Base-by-base conservation (phyloP, 2,329 filamentous ascomycete species). In the Nemania sp. region DNA sequence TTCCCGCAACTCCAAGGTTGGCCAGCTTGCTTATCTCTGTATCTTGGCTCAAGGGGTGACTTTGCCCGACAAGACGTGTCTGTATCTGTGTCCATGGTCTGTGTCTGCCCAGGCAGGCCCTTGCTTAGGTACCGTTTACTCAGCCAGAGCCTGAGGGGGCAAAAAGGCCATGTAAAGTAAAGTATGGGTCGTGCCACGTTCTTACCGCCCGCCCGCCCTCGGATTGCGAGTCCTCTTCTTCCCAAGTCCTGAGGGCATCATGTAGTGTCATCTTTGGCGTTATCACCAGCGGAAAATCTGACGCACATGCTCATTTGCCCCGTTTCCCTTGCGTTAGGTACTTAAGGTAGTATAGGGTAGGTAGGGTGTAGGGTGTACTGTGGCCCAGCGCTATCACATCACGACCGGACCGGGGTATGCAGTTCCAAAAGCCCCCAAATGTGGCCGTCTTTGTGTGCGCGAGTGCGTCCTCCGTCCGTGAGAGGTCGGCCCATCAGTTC, bases 151-250 rank as follows among this genome's bases (percentile, higher is more conserved):
- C 12, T 18, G 7, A 13, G 5, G 39, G 40, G 40, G n/a, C 34
- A 32, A 52, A 42, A 34, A 34, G 50, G 48, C 35, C 35, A 32
- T 20, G 47, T 6, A 15, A n/a, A n/a, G n/a, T n/a, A n/a, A n/a
- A 52, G 54, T 42, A 57, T 42, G 54, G 45, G 49, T 63, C 29
- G 57, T 63, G 60, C 60, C 52, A 63, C 60, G 60, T 59, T 48
- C 56, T 53, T 42, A n/a, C n/a, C n/a, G n/a, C n/a, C n/a, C n/a
- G n/a, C n/a, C n/a, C n/a, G n/a, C n/a, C n/a, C 37, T 39, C 46
- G 34, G 42, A 29, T 42, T 54, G 32, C 49, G 39, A 54, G 18
- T 43, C 47, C 37, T 42, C 35, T 35, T 29, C 47, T 29, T 42
- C 35, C 35, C 7, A 32, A 32, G 48, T 54, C 48, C 50, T 45